phyloP scores from a whole-genome alignment of 202 grass and related monocot genomes.

The Panicum hallii region DNA sequence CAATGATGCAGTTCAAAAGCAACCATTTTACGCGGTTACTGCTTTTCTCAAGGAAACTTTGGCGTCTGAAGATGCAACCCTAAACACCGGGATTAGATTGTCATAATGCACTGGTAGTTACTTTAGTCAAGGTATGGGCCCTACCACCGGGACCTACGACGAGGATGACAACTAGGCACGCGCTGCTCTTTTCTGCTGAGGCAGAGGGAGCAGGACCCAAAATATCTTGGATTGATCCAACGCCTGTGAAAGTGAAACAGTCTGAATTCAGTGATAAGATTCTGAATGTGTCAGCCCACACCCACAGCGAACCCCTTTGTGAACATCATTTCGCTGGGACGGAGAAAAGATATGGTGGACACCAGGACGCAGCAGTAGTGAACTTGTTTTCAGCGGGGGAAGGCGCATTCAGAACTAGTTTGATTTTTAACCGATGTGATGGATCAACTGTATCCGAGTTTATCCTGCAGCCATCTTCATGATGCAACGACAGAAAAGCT shows the following conservation, averaged over 20 bases:
- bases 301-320: not conserved
- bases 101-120: not conserved
- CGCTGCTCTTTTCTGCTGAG: conserved; percentile 4
- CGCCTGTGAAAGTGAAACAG: not conserved
- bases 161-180: not conserved
- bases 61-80: conserved; percentile 6
- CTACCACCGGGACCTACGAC: not conserved
- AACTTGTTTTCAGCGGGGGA: not conserved
- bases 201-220: conserved; percentile 15
- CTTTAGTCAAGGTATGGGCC: conserved; percentile 2
- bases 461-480: not conserved
- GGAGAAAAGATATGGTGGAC: not conserved
- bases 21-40: not conserved
- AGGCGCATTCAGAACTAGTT: not conserved
- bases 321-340: not conserved
- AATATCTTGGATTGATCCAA: conserved; percentile 42
- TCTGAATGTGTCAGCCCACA: not conserved
- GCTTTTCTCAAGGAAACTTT: not conserved
- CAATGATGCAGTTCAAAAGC: not conserved
- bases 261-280: not conserved
- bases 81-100: not conserved
- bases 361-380: not conserved
- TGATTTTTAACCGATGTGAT: not conserved
- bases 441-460: not conserved
- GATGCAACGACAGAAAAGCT: not conserved